These are phyloP conservation scores for Xylaria polymorpha DNA, from an alignment of 2,329 filamentous ascomycete species.

Conservation along the genomic window DNA sequence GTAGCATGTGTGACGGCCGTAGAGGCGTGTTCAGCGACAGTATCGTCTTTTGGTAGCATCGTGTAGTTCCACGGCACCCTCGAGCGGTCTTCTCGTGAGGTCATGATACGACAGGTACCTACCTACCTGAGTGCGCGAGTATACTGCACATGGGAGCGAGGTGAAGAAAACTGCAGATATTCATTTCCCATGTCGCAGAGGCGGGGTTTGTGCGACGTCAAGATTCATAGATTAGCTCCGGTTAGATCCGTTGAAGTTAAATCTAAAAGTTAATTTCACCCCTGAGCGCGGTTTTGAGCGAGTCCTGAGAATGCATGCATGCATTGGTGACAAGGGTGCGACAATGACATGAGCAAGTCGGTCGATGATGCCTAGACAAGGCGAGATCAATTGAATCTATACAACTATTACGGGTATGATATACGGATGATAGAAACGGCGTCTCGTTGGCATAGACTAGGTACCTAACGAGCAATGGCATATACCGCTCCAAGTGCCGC, in stretches of 20 bases:
- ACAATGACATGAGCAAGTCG: neutral
- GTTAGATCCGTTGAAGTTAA: conserved; percentile 4
- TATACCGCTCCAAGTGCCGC: conserved; percentile 1
- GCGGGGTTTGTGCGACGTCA: conserved; percentile 20
- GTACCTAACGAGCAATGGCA: neutral
- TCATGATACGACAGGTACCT: conserved; percentile 3
- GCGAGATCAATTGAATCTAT: too few relatives aligned
- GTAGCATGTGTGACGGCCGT: neutral
- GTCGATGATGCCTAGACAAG: too few relatives aligned
- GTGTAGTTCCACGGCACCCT: conserved; percentile 25
- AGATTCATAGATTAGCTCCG: neutral
- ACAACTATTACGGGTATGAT: too few relatives aligned
- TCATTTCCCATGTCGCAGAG: neutral
- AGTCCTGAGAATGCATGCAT: neutral
- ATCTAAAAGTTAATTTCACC: neutral
- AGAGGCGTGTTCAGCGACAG: conserved; percentile 8
- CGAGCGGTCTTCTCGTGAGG: neutral
- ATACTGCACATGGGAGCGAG: neutral
- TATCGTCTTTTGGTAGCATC: conserved; percentile 37
- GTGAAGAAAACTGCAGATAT: neutral
- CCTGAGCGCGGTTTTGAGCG: neutral
- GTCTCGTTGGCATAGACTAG: neutral
- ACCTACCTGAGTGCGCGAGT: neutral
- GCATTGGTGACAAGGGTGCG: neutral
- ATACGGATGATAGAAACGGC: neutral